A percentile compares a stretch with the other conserved stretches of the same genome.
phyloP scores from a whole-genome alignment of 331 rosid genomes.

The Phaseolus coccineus region DNA sequence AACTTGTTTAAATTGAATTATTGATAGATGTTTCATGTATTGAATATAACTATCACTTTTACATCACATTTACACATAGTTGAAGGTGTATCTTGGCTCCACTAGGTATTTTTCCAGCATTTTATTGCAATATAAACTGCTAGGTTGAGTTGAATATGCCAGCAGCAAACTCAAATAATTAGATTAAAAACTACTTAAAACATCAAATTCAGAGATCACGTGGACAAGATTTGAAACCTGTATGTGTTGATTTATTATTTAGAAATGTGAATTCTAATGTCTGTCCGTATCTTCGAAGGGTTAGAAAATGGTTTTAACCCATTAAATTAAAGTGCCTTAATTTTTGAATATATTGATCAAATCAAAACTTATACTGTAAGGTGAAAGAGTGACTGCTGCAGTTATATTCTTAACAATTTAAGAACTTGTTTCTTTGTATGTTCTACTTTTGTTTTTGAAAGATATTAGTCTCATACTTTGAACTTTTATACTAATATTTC shows the following conservation, averaged over 20 bases:
- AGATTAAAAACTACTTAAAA: slow-evolving; percentile 14
- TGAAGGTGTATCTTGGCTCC: slow-evolving; percentile 24
- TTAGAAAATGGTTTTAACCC: background rate
- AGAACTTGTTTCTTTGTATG: slow-evolving; percentile 20
- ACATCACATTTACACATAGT: slow-evolving; percentile 14
- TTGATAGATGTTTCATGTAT: slow-evolving; percentile 6
- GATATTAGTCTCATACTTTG: slow-evolving; percentile 25
- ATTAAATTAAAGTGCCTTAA: slow-evolving; percentile 17
- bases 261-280: slow-evolving; percentile 8
- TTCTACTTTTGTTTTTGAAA: slow-evolving; percentile 19
- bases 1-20: slow-evolving; percentile 8
- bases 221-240: slow-evolving; percentile 22
- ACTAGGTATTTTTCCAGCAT: slow-evolving; percentile 13
- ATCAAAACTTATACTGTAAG: slow-evolving; percentile 3
- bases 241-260: background rate
- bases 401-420: slow-evolving; percentile 18
- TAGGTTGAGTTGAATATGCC: slow-evolving; percentile 19
- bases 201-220: background rate
- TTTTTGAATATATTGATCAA: slow-evolving; percentile 1
- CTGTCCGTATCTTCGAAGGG: background rate
- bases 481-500: slow-evolving; percentile 45
- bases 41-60: slow-evolving; percentile 15
- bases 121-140: background rate
- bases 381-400: slow-evolving; percentile 12
- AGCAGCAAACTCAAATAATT: slow-evolving; percentile 28